A percentile compares a stretch with the other conserved stretches of the same genome.
phyloP scores from a whole-genome alignment of 2,329 filamentous ascomycete genomes.

The Drechmeria coniospora region DNA sequence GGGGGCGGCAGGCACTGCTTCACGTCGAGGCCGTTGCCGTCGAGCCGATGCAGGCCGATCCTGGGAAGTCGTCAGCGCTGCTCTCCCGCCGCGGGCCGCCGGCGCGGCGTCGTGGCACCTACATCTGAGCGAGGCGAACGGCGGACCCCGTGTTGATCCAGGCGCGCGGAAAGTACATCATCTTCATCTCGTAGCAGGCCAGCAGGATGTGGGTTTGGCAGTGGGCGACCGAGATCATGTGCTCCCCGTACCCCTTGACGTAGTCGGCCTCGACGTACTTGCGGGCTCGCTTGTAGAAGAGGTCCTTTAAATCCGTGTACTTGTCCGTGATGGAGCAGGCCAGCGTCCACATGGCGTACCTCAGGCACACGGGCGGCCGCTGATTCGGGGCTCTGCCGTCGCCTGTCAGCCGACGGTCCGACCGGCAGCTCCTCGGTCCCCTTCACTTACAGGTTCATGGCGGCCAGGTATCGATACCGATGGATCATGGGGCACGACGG shows the following conservation, averaged over 20 bases:
- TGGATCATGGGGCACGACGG: conserved; percentile 80
- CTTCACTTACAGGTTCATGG: conserved; percentile 57
- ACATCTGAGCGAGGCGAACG: conserved; percentile 74
- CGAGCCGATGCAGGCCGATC: conserved; percentile 81
- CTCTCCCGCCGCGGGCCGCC: too few species aligned
- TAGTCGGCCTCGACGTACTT: conserved; percentile 87
- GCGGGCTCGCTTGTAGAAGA: conserved; percentile 78
- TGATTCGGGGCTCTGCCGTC: conserved; percentile 61
- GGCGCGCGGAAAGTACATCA: conserved; percentile 91
- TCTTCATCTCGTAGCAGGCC: conserved; percentile 81
- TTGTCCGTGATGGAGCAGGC: conserved; percentile 78
- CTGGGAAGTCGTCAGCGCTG: conserved; percentile 31
- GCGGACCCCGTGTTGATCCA: conserved; percentile 85
- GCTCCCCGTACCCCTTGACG: conserved; percentile 82
- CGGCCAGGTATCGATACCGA: conserved; percentile 69
- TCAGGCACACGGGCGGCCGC: conserved; percentile 71
- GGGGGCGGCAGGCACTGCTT: conserved; percentile 81
- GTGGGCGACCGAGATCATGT: conserved; percentile 72
- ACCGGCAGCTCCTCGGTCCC: too few species aligned
- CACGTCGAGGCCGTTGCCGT: conserved; percentile 70
- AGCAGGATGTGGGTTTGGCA: conserved; percentile 74
- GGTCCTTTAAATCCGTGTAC: conserved; percentile 61
- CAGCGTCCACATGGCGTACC: conserved; percentile 93
- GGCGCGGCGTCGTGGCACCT: conserved; percentile 11
- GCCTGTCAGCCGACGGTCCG: too few species aligned